Evolutionary conservation across 257 asterid genomes (phyloP).

Genomic region (Euphrasia confusa): DNA sequence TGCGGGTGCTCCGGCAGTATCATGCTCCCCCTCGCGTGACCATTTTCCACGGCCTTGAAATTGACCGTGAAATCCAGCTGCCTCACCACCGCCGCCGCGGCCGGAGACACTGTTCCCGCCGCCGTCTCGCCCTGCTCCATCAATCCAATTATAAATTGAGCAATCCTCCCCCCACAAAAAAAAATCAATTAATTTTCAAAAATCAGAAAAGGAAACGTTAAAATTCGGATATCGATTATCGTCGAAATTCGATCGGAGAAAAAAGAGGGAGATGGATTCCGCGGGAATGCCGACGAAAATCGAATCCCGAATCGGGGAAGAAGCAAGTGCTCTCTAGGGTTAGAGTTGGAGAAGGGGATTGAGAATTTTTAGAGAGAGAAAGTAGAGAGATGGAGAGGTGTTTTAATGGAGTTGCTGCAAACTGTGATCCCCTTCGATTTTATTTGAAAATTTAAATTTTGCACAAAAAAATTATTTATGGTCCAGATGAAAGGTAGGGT

Average conservation of each 20-base stretch:
- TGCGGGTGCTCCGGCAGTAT: slow-evolving; percentile 46
- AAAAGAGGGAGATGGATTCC: background rate
- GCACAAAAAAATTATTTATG: background rate
- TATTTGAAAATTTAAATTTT: slow-evolving; percentile 33
- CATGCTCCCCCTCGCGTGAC: slow-evolving; percentile 28
- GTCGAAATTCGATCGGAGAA: background rate
- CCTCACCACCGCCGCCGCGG: slow-evolving; percentile 43
- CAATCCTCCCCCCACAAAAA: no score
- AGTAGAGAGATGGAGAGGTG: slow-evolving; percentile 1
- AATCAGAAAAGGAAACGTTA: no score
- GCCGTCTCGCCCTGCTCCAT: slow-evolving; percentile 46
- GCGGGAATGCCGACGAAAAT: slow-evolving; percentile 13
- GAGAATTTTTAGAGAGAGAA: slow-evolving; percentile 31
- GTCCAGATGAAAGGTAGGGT: slow-evolving; percentile 33
- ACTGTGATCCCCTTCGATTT: slow-evolving; percentile 17
- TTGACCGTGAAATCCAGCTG: slow-evolving; percentile 57
- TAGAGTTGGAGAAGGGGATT: slow-evolving; percentile 18
- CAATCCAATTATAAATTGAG: background rate
- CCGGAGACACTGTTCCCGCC: slow-evolving; percentile 26
- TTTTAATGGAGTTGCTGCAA: slow-evolving; percentile 10
- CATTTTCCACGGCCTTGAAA: slow-evolving; percentile 23
- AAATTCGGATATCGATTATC: no score
- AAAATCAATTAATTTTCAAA: no score
- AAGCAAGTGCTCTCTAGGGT: slow-evolving; percentile 12
- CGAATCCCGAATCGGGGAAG: slow-evolving; percentile 6